Conservation (phyloP, 2,329 filamentous ascomycete genomes). For the Anthostomella pinea region DNA sequence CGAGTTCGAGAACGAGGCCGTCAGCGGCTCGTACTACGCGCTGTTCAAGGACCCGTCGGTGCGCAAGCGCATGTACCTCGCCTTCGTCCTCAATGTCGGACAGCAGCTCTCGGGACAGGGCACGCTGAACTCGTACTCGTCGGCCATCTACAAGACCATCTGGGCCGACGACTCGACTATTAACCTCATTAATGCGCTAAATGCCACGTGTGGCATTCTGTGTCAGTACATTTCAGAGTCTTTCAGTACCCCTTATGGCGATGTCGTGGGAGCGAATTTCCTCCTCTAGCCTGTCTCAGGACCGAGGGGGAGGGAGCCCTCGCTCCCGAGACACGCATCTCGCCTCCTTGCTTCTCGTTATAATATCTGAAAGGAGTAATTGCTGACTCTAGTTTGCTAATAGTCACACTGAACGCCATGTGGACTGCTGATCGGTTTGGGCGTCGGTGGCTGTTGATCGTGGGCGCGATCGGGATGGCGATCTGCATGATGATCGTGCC, state of each 20-base stretch:
- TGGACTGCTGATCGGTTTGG: constrained; percentile 73
- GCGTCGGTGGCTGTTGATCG: constrained; percentile 66
- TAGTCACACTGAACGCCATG: constrained; percentile 69
- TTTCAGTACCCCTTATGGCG: too few species aligned
- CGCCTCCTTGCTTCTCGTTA: too few species aligned
- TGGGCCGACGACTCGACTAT: constrained; percentile 59
- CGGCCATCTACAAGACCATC: constrained; percentile 71
- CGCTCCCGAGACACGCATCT: too few species aligned
- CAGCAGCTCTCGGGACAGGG: constrained; percentile 73
- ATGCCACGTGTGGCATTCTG: constrained; percentile 68
- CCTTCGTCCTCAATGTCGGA: constrained; percentile 65
- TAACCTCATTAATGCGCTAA: constrained; percentile 71
- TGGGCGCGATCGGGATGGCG: constrained; percentile 66
- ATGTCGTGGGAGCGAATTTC: too few species aligned
- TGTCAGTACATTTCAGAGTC: too few species aligned
- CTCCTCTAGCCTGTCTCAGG: too few species aligned
- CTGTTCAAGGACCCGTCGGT: constrained; percentile 69
- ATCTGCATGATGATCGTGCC: constrained; percentile 66
- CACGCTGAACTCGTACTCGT: constrained; percentile 69
- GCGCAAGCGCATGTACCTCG: constrained; percentile 63
- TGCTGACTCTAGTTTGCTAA: too few species aligned
- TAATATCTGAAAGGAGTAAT: too few species aligned
- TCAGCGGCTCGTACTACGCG: constrained; percentile 59
- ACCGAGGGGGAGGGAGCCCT: too few species aligned
- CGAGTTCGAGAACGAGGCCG: constrained; percentile 69